Evolutionary conservation across 192 early-diverging fungal genomes (phyloP), one percentile per base, ranked within the genome.

Genomic region (Backusella tuberculispora): DNA sequence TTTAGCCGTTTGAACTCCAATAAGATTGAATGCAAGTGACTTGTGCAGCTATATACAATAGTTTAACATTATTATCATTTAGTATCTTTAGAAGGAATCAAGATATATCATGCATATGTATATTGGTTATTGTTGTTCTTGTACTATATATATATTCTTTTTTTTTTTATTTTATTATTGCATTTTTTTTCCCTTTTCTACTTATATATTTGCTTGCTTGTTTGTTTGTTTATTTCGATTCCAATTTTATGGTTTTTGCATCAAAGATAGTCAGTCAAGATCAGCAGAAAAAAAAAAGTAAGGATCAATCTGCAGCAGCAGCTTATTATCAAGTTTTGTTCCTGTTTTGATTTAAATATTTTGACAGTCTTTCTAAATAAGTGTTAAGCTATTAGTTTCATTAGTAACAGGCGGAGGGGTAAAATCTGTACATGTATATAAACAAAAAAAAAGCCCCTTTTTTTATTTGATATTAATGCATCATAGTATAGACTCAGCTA

Each of bases 341-440:
- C 17, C 10, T 60, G 53, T 60, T 10, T 60, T 60, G 53, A 60
- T 60, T 60, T 60, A 24, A 60, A 60, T 60, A 60, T 60, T 34
- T 60, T 60, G 53, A 60, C 53, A 60, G 19, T 60, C 53, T 60
- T 60, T 60, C 53, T 60, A 60, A 60, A 60, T 13, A 60, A 12
- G 53, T 26, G 26, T 21, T 60, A 60, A 26, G 26, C 53, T 6
- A 24, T 60, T 60, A 8, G 53, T 60, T 60, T 60, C 21, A 60
- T 60, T 60, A 60, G 53, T 5, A 26, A 60, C n/a, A n/a, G 24
- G 10, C 9, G 53, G 21, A 60, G 21, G 53, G 53, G 53, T 7
- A n/a, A 12, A 60, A 60, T 60, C 21, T 60, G 53, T 24, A 24
- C 19, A 60, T 60, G 53, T 19, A 60, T n/a, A 21, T 24, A 60